Base-by-base conservation (phyloP, 768 basidiomycete genomes). In the Hygrophorus russula region DNA sequence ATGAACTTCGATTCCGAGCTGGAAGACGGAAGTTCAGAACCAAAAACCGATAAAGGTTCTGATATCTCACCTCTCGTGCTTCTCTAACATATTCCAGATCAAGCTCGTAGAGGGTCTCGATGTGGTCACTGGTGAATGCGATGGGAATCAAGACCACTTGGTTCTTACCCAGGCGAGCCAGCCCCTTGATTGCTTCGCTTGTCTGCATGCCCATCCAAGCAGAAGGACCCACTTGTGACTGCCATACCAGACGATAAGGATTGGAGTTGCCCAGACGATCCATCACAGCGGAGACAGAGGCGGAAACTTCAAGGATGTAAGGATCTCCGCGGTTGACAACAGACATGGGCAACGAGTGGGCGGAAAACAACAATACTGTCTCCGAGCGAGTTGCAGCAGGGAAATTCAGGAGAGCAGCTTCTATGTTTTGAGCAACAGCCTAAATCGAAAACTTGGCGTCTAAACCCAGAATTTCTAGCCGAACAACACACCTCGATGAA, bases 141-240 rank as follows among this genome's bases (percentile, higher is more conserved):
- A 99, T 92, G 0, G 96, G 96, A 5, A 99, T 78, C 31, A 98
- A 67, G 44, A 97, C 71, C 3, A 73, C 80, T 49, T 80, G 76
- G 59, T 86, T 88, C 58, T 71, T 75, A 24, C 83, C 84, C 32
- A 87, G 65, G 13, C 80, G 74, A 41, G 83, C 82, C 34, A 88
- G 70, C 13, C 86, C 87, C 69, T 96, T 90, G 57, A 99, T 66
- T 36, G 92, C 87, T 42, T 89, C 91, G 13, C 76, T 70, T 1
- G 96, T 99, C 61, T 97, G 92, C 68, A 90, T 91, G 3, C 96
- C 96, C 76, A 98, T 88, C 96, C 96, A 98, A 14, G 93, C 87
- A 30, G 82, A 84, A 3, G 96, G 96, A 2, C 96, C 96, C 37
- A 99, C 96, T 61, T 98, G 85, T 5, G 83, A 88, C 67, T 99